These are phyloP conservation scores for Biscogniauxia mediterranea DNA, from an alignment of 2,329 filamentous ascomycete species.

Conservation along the genomic window DNA sequence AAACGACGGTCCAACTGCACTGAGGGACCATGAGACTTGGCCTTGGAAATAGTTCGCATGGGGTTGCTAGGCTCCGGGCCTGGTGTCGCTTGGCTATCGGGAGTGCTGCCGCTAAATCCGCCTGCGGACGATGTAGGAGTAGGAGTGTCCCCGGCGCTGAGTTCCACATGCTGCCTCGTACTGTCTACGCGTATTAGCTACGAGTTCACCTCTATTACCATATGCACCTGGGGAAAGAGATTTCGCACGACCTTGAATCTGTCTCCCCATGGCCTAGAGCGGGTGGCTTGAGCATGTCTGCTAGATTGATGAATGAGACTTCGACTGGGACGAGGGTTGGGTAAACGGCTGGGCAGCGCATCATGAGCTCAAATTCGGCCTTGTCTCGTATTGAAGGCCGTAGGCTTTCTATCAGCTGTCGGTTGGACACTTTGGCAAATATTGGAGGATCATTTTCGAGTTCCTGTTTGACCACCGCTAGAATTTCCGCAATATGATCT, in stretches of 20 bases:
- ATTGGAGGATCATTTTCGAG: constrained; percentile 14
- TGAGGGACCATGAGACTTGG: background rate
- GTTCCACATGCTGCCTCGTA: background rate
- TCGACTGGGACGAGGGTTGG: constrained; percentile 18
- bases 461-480: constrained; percentile 16
- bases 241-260: constrained; percentile 6
- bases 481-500: constrained; percentile 14
- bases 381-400: constrained; percentile 18
- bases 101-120: background rate
- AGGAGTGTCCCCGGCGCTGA: background rate
- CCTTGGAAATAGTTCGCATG: constrained; percentile 7
- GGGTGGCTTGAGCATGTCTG: constrained; percentile 14
- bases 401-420: constrained; percentile 17
- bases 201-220: background rate
- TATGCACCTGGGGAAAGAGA: background rate
- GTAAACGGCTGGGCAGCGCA: constrained; percentile 18
- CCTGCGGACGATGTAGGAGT: background rate
- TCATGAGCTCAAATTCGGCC: constrained; percentile 20
- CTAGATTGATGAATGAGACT: constrained; percentile 17
- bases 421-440: constrained; percentile 17
- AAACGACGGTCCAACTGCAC: constrained; percentile 14
- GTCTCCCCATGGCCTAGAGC: constrained; percentile 8
- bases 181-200: background rate
- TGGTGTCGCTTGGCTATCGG: background rate
- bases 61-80: background rate